A percentile compares a stretch with the other conserved stretches of the same genome.
These are phyloP conservation scores for Athelia psychrophila DNA, from an alignment of 1,284 basidiomycete species.

Conservation along the genomic window DNA sequence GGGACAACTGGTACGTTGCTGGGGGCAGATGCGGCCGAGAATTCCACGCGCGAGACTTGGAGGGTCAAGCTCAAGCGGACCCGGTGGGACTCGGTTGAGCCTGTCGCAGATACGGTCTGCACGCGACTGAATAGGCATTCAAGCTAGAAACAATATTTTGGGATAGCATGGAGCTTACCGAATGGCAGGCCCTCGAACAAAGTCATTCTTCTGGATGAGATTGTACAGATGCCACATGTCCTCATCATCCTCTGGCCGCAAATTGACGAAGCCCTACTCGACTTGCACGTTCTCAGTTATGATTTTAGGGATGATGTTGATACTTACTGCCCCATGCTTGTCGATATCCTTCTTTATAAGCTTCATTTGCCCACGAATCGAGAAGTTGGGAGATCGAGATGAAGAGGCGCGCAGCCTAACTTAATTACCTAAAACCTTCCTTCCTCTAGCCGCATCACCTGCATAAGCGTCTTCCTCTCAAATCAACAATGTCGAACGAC, in stretches of 20 bases:
- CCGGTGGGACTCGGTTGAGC: conserved; percentile 90
- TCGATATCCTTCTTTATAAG: conserved; percentile 73
- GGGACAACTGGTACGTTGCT: conserved; percentile 36
- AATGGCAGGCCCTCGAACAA: conserved; percentile 86
- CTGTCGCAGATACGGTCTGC: conserved; percentile 84
- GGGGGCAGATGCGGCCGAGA: conserved; percentile 61
- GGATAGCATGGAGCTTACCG: conserved; percentile 44
- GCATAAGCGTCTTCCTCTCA: background rate
- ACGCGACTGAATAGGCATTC: conserved; percentile 46
- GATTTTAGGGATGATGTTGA: conserved; percentile 2
- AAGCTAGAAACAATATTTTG: conserved; percentile 3
- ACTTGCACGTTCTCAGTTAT: conserved; percentile 24
- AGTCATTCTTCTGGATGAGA: conserved; percentile 88
- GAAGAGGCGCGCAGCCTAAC: conserved; percentile 10
- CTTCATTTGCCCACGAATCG: conserved; percentile 54
- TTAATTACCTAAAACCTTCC: background rate
- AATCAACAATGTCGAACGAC: no score
- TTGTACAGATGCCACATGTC: conserved; percentile 99
- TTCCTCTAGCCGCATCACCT: background rate
- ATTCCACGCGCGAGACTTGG: conserved; percentile 67
- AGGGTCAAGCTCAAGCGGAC: conserved; percentile 87
- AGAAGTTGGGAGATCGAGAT: conserved; percentile 13
- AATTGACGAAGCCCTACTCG: conserved; percentile 80
- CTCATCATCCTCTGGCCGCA: conserved; percentile 93
- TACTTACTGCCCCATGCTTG: conserved; percentile 72